Percentiles rank a stretch among this genome's conserved stretches.
phyloP scores from a whole-genome alignment of 768 basidiomycete genomes.

The Naganishia onofrii region DNA sequence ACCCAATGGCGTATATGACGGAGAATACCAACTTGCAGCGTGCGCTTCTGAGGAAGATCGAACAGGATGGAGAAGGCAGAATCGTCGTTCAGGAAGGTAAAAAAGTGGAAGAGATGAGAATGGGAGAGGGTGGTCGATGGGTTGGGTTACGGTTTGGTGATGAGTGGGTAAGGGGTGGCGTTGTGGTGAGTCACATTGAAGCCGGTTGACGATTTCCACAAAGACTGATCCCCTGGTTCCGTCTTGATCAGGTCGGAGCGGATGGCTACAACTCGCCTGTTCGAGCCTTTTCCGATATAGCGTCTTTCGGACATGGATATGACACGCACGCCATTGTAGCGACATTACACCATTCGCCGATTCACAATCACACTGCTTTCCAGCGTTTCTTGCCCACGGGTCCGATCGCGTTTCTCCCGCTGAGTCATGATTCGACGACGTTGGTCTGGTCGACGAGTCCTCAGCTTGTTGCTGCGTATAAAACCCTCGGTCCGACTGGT shows the following conservation, averaged over 20 bases:
- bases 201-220: neutral
- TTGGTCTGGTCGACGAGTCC: slow-evolving; percentile 93
- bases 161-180: slow-evolving; percentile 64
- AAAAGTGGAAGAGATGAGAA: slow-evolving; percentile 69
- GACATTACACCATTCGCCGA: slow-evolving; percentile 72
- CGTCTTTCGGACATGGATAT: slow-evolving; percentile 88
- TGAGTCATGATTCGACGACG: slow-evolving; percentile 73
- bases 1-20: slow-evolving; percentile 73
- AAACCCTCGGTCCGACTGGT: slow-evolving; percentile 63
- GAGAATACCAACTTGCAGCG: slow-evolving; percentile 93
- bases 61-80: slow-evolving; percentile 52
- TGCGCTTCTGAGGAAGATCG: slow-evolving; percentile 68
- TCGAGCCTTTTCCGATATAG: slow-evolving; percentile 75
- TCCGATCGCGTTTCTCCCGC: slow-evolving; percentile 89
- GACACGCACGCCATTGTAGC: slow-evolving; percentile 85
- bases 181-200: slow-evolving; percentile 62
- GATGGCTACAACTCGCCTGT: slow-evolving; percentile 96
- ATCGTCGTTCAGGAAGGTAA: slow-evolving; percentile 69
- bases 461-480: slow-evolving; percentile 67
- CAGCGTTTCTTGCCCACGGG: slow-evolving; percentile 94
- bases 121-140: slow-evolving; percentile 65
- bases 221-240: neutral
- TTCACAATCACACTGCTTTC: slow-evolving; percentile 74
- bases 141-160: slow-evolving; percentile 76
- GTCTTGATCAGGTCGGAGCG: slow-evolving; percentile 69